Base-by-base conservation (phyloP, 257 asterid genomes). In the Solanum acaule region DNA sequence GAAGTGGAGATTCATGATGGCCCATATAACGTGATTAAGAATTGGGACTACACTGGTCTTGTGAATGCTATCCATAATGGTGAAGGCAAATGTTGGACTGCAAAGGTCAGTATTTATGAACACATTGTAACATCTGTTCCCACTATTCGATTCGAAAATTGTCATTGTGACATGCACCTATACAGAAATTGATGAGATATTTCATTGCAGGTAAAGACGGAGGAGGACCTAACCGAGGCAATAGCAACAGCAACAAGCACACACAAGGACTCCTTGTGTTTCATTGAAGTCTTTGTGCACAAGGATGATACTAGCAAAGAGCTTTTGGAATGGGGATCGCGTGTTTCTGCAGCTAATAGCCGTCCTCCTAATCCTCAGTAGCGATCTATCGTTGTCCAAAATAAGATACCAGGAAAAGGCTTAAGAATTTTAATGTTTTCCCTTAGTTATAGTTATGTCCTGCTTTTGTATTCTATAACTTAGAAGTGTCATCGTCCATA, bases 1-100 rank as follows among this genome's bases (percentile, higher is more conserved):
- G 92, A 90, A 88, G 92, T 90, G 25, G 92, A 90, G 61, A 90
- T 90, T 75, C 90, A 90, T 49, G 92, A 90, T 86, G 90, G 92
- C 23, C 92, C 92, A 25, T 90, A 90, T 71, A 90, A 90, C 13
- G 92, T 90, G 42, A 90, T 90, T 72, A 90, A 90, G 87, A 90
- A 88, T 65, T 88, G 90, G 92, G 42, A 90, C 78, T 90, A 90
- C 71, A 86, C 90, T 12, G 87, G 84, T n/a, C 82, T 90, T 73
- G 92, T 90, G 86, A 52, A 88, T 86, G 92, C 92, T 10, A 90
- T 90, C 88, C 90, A 90, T 23, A 90, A 90, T 86, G 92, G 90
- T 8, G 90, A 90, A 88, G 92, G 92, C 90, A 90, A 90, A 73
- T 90, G 92, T 46, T 90, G 92, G 92, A 90, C 92, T 18, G 84